Evolutionary conservation across 2,329 filamentous ascomycete genomes (phyloP), one percentile per base, ranked within the genome.

Genomic region (Stylonectria norvegica): DNA sequence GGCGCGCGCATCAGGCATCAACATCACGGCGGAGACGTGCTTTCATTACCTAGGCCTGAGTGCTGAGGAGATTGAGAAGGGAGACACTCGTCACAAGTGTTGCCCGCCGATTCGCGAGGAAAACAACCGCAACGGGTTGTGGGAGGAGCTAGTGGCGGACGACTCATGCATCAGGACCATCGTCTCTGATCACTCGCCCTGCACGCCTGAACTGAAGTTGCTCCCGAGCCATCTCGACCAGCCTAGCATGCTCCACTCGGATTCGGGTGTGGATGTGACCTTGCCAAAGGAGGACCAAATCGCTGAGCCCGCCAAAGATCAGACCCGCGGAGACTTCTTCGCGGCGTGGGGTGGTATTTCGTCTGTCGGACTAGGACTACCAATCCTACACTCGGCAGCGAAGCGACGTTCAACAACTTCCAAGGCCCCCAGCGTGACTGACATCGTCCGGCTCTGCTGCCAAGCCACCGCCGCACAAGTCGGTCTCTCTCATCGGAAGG

Each of bases 321-420:
- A 66, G 25, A 66, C 70, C 16, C 55, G 62, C 3, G 93, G 93
- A 25, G 88, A 97, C 68, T 97, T 98, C 75, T 93, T 97, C 68
- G 81, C 85, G 4, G 90, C 90, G 1, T 98, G 93, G 93, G 93
- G 93, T 38, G 93, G 93, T 11, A 95, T 98, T 58, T 91, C 87
- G 4, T 93, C 86, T 4, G 91, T 98, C 14, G 93, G 93, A 0
- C 78, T 98, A 1, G 93, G 93, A 1, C 75, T 98, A 4, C 88
- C 89, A 4, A 95, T 98, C 50, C 75, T 98, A 5, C 85, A 90
- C 81, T 90, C 88, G 0, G 82, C 89, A 31, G 76, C 86, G 20
- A 71, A 75, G 59, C 75, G 79, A 48, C 76, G 86, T 28, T 69
- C 78, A 30, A 66, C 74, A 20, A 62, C 70, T 7, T 66, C 68